These are phyloP conservation scores for Cyclotella sp. DNA, from an alignment of 108 stramenopile species.

Conservation along the genomic window DNA sequence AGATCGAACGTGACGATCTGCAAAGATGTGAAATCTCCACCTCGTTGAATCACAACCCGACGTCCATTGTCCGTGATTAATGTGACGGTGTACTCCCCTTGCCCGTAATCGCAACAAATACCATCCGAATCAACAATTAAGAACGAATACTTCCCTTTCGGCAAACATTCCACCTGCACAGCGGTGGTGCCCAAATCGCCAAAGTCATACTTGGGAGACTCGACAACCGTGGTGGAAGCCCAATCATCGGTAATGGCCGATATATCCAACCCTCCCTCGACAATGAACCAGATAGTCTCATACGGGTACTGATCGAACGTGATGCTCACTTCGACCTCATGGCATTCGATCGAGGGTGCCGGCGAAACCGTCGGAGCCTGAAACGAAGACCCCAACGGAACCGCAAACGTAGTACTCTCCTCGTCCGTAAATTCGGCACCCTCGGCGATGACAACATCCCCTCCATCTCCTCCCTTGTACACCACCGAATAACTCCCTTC, in stretches of 20 bases:
- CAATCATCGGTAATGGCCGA: neutral
- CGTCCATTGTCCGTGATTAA: neutral
- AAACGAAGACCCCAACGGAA: conserved; percentile 1
- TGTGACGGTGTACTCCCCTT: conserved; percentile 17
- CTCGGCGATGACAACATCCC: conserved; percentile 3
- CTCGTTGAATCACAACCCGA: conserved; percentile 1
- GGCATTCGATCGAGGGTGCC: conserved; percentile 3
- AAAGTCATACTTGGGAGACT: conserved; percentile 10
- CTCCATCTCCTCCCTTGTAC: neutral
- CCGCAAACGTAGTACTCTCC: conserved; percentile 17
- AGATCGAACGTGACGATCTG: conserved; percentile 18
- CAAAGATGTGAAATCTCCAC: conserved; percentile 6
- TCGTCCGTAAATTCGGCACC: conserved; percentile 20
- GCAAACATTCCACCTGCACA: conserved; percentile 16
- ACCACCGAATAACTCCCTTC: conserved; percentile 22
- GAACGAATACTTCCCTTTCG: conserved; percentile 10
- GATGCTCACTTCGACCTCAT: conserved; percentile 11
- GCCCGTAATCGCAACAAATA: conserved; percentile 13
- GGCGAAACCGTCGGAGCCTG: conserved; percentile 6
- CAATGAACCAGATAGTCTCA: conserved; percentile 27
- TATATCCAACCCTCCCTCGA: neutral
- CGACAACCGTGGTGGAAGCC: neutral
- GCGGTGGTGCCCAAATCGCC: neutral
- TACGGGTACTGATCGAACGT: conserved; percentile 15
- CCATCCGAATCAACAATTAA: conserved; percentile 25